Base-by-base conservation (phyloP, 805 yeast genomes). In the Ogataea pilisensis region DNA sequence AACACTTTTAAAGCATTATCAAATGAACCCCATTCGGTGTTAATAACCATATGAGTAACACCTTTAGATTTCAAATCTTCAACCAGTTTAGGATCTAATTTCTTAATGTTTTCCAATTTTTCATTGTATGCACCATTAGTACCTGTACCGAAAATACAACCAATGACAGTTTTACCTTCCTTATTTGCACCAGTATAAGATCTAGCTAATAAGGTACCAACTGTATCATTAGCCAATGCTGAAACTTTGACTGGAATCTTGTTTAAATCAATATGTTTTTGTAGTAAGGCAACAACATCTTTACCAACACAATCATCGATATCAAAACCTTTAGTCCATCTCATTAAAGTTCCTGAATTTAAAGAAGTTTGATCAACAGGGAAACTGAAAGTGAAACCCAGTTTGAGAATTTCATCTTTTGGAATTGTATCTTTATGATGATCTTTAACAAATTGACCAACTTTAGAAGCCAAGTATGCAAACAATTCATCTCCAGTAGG, bases 1-100 rank as follows among this genome's bases (percentile, higher is more conserved):
- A 91, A 70, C 31, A 80, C 69, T 50, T 77, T 71, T 46, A 89
- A 71, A 18, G 78, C 81, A 58, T 91, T 91, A 65, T 91, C 98
- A 56, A 90, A 91, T 32, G 96, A 88, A 48, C 98, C 98, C 96
- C 98, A 93, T 66, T 93, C 99, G 34, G 96, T 90, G 68, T 90
- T 90, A 54, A 90, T 75, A 48, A 88, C 85, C 96, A 90, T 90
- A 48, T 81, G 79, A 2, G 72, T 69, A 38, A 73, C 70, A 27
- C 78, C 81, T 37, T 65, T 58, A 1, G 61, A 52, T 39, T 58
- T 64, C 53, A 74, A 63, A 17, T 58, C 60, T 20, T 56, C 63
- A 34, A 63, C 63, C 12, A 63, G 42, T 26, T 68, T 64, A 2
- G 74, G 70, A n/a, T 79, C 76, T 46, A 90, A 70, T 65, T 93